Conservation (phyloP, 2,329 filamentous ascomycete species). For the Aspergillus sp. region DNA sequence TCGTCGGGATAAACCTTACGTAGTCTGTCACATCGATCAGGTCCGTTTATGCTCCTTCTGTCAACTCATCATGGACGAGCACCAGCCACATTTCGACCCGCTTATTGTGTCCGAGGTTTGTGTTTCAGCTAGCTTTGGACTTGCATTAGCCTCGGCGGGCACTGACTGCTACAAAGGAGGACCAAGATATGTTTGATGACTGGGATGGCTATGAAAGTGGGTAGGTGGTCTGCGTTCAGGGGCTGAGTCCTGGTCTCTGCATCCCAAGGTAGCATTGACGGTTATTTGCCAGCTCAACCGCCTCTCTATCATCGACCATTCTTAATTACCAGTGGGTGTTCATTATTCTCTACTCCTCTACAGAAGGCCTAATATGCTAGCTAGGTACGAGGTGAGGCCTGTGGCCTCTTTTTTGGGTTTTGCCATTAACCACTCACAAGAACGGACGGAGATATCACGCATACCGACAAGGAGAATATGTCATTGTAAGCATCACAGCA, state of each 20-base stretch:
- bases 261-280: neutral
- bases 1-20: neutral
- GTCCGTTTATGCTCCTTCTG: neutral
- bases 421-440: constrained; percentile 8
- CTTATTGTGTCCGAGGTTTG: constrained; percentile 1
- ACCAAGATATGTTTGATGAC: constrained; percentile 10
- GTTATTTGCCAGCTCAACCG: constrained; percentile 12
- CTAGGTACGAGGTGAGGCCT: constrained; percentile 13
- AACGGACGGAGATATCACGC: constrained; percentile 27
- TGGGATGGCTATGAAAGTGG: constrained; percentile 6
- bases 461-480: constrained; percentile 23
- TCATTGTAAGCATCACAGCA: constrained; percentile 15
- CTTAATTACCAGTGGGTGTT: constrained; percentile 17
- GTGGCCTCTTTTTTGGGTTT: neutral
- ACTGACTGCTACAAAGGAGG: neutral
- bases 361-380: neutral
- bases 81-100: neutral
- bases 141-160: neutral
- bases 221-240: constrained; percentile 3
- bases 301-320: constrained; percentile 18
- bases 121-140: neutral
- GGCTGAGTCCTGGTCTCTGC: neutral
- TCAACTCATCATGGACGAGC: neutral
- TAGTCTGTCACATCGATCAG: neutral
- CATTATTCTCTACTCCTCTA: neutral